These are phyloP conservation scores for Petunia hybrid DNA, from an alignment of 305 asterid genomes.

Conservation along the genomic window DNA sequence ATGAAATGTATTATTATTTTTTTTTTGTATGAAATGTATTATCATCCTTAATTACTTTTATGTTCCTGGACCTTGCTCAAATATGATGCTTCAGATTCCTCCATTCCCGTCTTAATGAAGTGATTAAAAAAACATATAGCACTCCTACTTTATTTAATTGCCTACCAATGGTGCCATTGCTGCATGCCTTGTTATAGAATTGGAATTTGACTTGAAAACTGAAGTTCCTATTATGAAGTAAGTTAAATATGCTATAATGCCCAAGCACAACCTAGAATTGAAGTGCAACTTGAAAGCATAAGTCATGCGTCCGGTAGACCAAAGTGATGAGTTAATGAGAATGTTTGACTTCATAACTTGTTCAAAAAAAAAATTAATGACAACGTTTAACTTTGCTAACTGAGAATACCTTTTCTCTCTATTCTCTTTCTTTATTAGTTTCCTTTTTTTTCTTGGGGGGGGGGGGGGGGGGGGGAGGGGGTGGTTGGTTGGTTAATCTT, in stretches of 20 bases:
- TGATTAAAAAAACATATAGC: background rate
- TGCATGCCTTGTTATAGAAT: constrained; percentile 6
- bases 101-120: background rate
- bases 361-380: background rate
- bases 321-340: no score
- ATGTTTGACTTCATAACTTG: no score
- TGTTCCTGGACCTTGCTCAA: constrained; percentile 12
- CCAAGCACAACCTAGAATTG: background rate
- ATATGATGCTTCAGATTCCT: constrained; percentile 16
- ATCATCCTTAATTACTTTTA: background rate
- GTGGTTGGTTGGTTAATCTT: background rate
- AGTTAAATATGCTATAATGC: constrained; percentile 3
- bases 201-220: constrained; percentile 18
- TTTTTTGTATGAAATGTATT: constrained; percentile 15
- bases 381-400: background rate
- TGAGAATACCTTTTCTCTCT: background rate
- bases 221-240: constrained; percentile 7
- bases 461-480: background rate
- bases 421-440: no score
- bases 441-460: background rate
- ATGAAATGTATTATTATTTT: constrained; percentile 18
- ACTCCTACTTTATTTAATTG: constrained; percentile 13
- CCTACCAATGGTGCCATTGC: constrained; percentile 10
- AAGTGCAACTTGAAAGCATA: background rate
- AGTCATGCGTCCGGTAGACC: background rate